A percentile compares a stretch with the other conserved stretches of the same genome.
Conservation (phyloP, 1,284 basidiomycete species). For the Inonotus obliquus region DNA sequence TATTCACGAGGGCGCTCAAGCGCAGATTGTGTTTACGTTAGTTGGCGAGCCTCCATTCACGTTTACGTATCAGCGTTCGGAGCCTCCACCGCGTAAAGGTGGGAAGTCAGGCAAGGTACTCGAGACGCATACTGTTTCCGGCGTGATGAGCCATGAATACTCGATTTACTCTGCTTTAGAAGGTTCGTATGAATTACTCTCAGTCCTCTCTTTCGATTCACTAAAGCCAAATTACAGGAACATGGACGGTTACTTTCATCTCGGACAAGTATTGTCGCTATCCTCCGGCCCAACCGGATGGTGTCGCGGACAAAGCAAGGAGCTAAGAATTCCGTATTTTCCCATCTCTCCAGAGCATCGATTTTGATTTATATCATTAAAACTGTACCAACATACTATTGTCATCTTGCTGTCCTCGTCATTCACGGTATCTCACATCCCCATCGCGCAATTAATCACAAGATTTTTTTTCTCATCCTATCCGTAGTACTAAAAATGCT, state of each 20-base stretch:
- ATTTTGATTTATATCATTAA: slow-evolving; percentile 1
- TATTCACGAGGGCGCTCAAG: slow-evolving; percentile 90
- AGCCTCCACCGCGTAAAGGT: slow-evolving; percentile 55
- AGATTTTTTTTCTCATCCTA: neutral
- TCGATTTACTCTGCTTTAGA: slow-evolving; percentile 86
- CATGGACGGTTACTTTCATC: slow-evolving; percentile 90
- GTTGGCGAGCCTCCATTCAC: slow-evolving; percentile 92
- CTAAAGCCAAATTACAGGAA: slow-evolving; percentile 44
- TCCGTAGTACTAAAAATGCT: neutral
- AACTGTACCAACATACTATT: slow-evolving; percentile 2
- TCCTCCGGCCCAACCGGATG: slow-evolving; percentile 48
- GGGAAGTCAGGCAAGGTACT: slow-evolving; percentile 67
- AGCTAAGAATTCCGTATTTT: neutral
- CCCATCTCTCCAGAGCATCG: neutral
- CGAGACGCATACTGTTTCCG: slow-evolving; percentile 86
- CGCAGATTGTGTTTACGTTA: slow-evolving; percentile 88
- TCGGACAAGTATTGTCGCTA: slow-evolving; percentile 82
- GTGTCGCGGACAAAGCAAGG: slow-evolving; percentile 28
- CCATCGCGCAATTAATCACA: slow-evolving; percentile 1
- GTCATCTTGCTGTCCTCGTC: neutral
- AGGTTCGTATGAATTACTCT: slow-evolving; percentile 43
- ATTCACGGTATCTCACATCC: slow-evolving; percentile 2
- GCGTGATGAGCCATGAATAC: slow-evolving; percentile 73
- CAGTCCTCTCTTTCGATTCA: slow-evolving; percentile 10
- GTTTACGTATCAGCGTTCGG: slow-evolving; percentile 87